Evolutionary conservation across 2,329 filamentous ascomycete species (phyloP).

Genomic region (Monosporascus ibericus): DNA sequence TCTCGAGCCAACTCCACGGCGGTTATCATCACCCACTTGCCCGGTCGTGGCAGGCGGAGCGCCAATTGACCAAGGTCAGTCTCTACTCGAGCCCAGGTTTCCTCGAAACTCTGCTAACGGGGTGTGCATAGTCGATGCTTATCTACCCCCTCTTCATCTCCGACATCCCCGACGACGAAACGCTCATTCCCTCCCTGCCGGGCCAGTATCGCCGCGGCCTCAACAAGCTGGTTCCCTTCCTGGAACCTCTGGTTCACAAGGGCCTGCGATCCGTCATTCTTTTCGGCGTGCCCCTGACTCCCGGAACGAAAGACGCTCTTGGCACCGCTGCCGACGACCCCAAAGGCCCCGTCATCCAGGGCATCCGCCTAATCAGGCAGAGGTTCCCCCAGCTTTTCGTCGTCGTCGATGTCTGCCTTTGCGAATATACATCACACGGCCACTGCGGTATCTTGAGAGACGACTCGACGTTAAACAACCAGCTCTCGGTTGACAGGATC

Average conservation of each 20-base stretch:
- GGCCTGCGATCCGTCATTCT: slow-evolving; percentile 90
- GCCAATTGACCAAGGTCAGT: slow-evolving; percentile 75
- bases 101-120: slow-evolving; percentile 1
- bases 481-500: slow-evolving; percentile 86
- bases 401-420: slow-evolving; percentile 88
- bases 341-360: slow-evolving; percentile 81
- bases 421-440: slow-evolving; percentile 96
- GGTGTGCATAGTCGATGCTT: slow-evolving; percentile 72
- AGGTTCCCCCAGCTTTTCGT: slow-evolving; percentile 90
- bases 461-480: slow-evolving; percentile 89
- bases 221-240: slow-evolving; percentile 77
- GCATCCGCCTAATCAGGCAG: slow-evolving; percentile 76
- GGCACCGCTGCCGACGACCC: slow-evolving; percentile 92
- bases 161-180: slow-evolving; percentile 89
- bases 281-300: slow-evolving; percentile 83
- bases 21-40: slow-evolving; percentile 77
- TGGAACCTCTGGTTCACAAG: slow-evolving; percentile 81
- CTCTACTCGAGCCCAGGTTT: not conserved
- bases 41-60: slow-evolving; percentile 76
- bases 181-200: slow-evolving; percentile 81
- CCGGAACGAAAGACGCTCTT: slow-evolving; percentile 79
- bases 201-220: slow-evolving; percentile 84
- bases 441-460: slow-evolving; percentile 95
- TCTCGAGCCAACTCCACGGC: slow-evolving; percentile 76
- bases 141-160: slow-evolving; percentile 97